Base-by-base conservation (phyloP, 2,329 filamentous ascomycete genomes). In the Botrytis porri region DNA sequence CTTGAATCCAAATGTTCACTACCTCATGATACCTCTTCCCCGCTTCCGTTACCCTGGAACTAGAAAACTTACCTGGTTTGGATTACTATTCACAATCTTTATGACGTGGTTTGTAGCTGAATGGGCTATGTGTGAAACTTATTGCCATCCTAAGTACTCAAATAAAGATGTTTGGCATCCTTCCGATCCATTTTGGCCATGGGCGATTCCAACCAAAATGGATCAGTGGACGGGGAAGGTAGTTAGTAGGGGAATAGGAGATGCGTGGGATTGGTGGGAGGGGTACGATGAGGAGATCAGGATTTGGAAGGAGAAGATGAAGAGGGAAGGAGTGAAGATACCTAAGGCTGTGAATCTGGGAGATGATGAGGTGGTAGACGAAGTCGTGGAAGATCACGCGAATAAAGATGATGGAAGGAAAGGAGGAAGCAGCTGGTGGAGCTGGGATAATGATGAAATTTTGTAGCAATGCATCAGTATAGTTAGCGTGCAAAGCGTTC, bases 101-200 rank as follows among this genome's bases (percentile, higher is more conserved):
- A 79, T 82, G 0, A 67, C 85, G n/a, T 91, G 89, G 88, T 87
- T 86, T 72, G 77, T 83, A 7, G 79, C 84, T n/a, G 89, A 91
- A 78, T 83, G 83, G 0, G 79, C 82, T 39, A 86, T 87, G 82
- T 90, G 87, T 79, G 82, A 79, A 57, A 75, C 81, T 10, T 90
- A 86, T 80, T 89, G 87, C 77, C 85, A 85, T 25, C 87, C 88
- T 2, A 78, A 81, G n/a, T 83, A 83, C 45, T 89, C 88, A 75
- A 83, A 20, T 65, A 69, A 79, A 73, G 69, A 71, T 70, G 64
- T 82, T 78, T 90, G 87, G 87, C 86, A 85, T 41, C 83, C 84
- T 18, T 84, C 87, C 63, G 88, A 90, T 78, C 89, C 89, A 0
- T 85, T 85, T 39, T 90, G 88, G 80, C 88, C 88, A n/a, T 84